Evolutionary conservation across 257 asterid species (phyloP), one percentile per base, ranked within the genome.

Genomic region (Rubia yunnanensis): DNA sequence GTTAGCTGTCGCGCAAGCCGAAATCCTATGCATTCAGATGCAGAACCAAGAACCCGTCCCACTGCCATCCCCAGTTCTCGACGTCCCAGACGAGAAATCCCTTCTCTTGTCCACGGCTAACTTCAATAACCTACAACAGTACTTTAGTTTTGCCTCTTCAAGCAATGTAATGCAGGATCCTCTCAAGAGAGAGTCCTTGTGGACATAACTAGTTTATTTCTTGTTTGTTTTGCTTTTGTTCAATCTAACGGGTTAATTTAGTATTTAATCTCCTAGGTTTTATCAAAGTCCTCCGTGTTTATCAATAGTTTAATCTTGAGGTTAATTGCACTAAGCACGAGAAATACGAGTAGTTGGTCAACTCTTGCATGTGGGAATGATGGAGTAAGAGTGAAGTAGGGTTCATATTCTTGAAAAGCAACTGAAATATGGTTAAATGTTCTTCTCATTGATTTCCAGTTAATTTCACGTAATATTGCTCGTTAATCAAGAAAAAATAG

Each of bases 11-110:
- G 96, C 97, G 64, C 91, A 88, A 68, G 86, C 96, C 1, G 97
- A 91, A 84, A 84, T 90, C 18, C 70, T 88, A 8, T 85, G 97
- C 77, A 84, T 88, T n/a, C 95, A 90, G 72, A 88, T 87, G 96
- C 92, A 85, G 74, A 88, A 87, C 35, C 77, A 78, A 69, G 60
- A 74, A 27, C 79, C 67, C 5, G 38, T 66, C 41, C 66, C 74
- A 23, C 23, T 75, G 26, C 79, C 35, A 56, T 58, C 63, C 17
- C 31, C 67, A 74, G 27, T 50, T 4, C 67, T 67, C 54, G 65
- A 74, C 49, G 76, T 75, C n/a, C 76, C 79, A 13, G 77, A 72
- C 7, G 83, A 81, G 39, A 86, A 82, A 73, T 77, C 85, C 13
- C 82, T 85, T 53, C 79, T 81, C 35, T 73, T 78, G 10, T 66